A percentile compares a stretch with the other conserved stretches of the same genome.
These are phyloP conservation scores for Ophiostoma quercus DNA, from an alignment of 2,329 filamentous ascomycete genomes.

Conservation along the genomic window DNA sequence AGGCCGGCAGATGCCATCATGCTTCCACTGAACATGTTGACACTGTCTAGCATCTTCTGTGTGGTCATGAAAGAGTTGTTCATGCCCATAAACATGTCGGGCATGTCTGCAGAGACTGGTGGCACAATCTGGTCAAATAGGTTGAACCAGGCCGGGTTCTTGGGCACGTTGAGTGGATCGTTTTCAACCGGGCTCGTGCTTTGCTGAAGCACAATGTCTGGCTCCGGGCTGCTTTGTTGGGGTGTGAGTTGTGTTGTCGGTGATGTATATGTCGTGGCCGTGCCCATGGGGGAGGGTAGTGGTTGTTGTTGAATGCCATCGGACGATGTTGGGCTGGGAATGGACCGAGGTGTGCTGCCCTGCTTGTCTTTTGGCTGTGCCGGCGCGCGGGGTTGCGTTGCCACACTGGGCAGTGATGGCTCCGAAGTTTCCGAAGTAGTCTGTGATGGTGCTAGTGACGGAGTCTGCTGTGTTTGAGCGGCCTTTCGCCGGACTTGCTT, in stretches of 20 bases:
- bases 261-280: conserved; percentile 12
- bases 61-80: conserved; percentile 29
- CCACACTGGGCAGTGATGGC: neutral
- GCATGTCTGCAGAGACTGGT: neutral
- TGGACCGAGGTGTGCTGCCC: neutral
- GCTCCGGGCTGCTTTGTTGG: conserved; percentile 20
- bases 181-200: neutral
- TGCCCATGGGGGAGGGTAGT: conserved; percentile 18
- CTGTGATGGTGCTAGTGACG: neutral
- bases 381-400: neutral
- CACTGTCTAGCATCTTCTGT: conserved; percentile 18
- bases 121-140: conserved; percentile 20
- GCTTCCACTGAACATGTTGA: conserved; percentile 14
- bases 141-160: conserved; percentile 20
- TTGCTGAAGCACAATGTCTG: neutral
- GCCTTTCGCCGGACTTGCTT: conserved; percentile 16
- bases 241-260: conserved; percentile 14
- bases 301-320: conserved; percentile 18
- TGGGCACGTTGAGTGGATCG: neutral
- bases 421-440: neutral
- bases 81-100: conserved; percentile 28
- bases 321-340: conserved; percentile 1
- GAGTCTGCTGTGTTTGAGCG: neutral
- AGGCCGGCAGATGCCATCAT: conserved; percentile 17
- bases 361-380: neutral